A percentile compares a stretch with the other conserved stretches of the same genome.
These are phyloP conservation scores for Bremia lactucae DNA, from an alignment of 352 stramenopile genomes.

Conservation along the genomic window DNA sequence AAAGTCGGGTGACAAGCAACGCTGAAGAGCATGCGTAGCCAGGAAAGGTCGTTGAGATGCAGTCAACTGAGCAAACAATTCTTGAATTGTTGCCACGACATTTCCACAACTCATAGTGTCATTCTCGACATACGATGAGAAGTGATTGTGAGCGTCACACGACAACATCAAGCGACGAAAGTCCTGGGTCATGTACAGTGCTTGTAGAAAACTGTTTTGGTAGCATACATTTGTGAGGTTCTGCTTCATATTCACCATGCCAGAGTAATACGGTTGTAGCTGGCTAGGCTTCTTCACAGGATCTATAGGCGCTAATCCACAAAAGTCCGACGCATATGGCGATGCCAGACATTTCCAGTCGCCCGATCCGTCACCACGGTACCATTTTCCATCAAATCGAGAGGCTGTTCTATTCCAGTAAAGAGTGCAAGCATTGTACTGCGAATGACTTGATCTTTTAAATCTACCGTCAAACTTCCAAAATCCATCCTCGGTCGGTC, in stretches of 20 bases:
- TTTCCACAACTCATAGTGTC: conserved; percentile 20
- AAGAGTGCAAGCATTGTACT: conserved; percentile 60
- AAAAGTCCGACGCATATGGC: conserved; percentile 45
- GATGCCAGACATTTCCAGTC: conserved; percentile 65
- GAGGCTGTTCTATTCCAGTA: conserved; percentile 44
- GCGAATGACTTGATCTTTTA: conserved; percentile 54
- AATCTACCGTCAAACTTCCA: conserved; percentile 67
- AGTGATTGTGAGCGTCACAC: conserved; percentile 33
- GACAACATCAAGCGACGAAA: conserved; percentile 71
- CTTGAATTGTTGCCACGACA: conserved; percentile 52
- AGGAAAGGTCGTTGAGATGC: conserved; percentile 57
- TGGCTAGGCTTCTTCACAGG: conserved; percentile 23
- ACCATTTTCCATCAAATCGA: conserved; percentile 79
- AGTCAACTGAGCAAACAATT: conserved; percentile 63
- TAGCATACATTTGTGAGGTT: conserved; percentile 87
- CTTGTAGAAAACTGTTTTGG: conserved; percentile 85
- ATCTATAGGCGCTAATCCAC: conserved; percentile 39
- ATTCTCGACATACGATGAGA: conserved; percentile 16
- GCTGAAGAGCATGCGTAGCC: conserved; percentile 57
- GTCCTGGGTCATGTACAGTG: conserved; percentile 78
- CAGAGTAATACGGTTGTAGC: conserved; percentile 66
- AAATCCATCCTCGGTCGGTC: conserved; percentile 30
- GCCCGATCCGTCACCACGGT: conserved; percentile 68
- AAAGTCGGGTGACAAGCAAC: conserved; percentile 60
- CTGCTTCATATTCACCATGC: conserved; percentile 85